Evolutionary conservation across 805 yeast genomes (phyloP), one percentile per base, ranked within the genome.

Genomic region (Suhomyces sp.): DNA sequence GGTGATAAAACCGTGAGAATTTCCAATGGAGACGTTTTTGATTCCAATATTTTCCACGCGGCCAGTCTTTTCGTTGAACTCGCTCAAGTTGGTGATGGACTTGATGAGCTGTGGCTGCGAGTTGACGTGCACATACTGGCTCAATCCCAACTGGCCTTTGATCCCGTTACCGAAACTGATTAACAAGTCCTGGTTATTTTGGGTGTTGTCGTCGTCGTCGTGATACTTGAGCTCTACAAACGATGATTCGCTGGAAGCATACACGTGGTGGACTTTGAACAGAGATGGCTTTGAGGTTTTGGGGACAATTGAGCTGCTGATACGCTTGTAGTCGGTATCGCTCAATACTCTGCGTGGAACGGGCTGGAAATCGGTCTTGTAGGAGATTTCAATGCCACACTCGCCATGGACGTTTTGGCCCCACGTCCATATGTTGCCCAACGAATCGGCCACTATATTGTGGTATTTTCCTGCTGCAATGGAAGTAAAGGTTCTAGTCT

Each of bases 331-430:
- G 47, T 63, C 66, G 9, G 53, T 26, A 12, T 42, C 35, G 2
- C 58, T 52, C 19, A 68, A 60, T 0, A 64, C 63, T 55, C 74
- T 73, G 44, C 77, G 80, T 2, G 99, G 99, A 40, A 84, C 81
- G 4, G 96, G 82, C 46, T 86, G 77, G 44, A 80, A 72, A 60
- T 87, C 93, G 15, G 87, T 82, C 54, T 82, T 83, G 64, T 83
- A 83, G 22, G 80, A 74, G 47, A 87, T 85, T 6, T 84, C 83
- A 46, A 82, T 76, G 9, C 93, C 97, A 51, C 93, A 75, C 63
- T 94, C 93, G n/a, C 98, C 98, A 66, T 72, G 83, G 3, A 82
- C 76, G 66, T 93, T 93, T 53, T 82, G 81, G 23, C 99, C 99
- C 82, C 94, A 92, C 1, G 90, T 80, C 82, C 87, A 88, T n/a